Evolutionary conservation across 1,284 basidiomycete species (phyloP).

Genomic region (Entoloma clypeatum): DNA sequence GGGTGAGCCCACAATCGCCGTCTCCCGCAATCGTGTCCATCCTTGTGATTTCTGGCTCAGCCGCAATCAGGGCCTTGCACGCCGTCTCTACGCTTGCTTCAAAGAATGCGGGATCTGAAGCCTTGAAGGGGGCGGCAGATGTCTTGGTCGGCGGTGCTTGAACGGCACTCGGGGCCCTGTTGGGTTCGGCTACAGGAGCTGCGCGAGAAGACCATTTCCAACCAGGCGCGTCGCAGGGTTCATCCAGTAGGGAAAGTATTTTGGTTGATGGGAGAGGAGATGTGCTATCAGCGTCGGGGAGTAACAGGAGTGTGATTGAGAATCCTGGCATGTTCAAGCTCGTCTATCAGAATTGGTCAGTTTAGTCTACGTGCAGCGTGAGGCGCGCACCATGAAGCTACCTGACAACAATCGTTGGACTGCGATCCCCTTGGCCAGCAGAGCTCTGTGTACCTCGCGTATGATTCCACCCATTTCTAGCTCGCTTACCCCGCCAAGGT

Average conservation of each 20-base stretch:
- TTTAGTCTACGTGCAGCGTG: slow-evolving; percentile 1
- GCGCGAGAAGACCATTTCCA: slow-evolving; percentile 72
- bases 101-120: slow-evolving; percentile 48
- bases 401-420: slow-evolving; percentile 70
- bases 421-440: slow-evolving; percentile 54
- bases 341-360: slow-evolving; percentile 45
- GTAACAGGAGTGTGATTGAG: slow-evolving; percentile 81
- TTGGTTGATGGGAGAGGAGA: slow-evolving; percentile 38
- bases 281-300: slow-evolving; percentile 50
- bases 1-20: slow-evolving; percentile 78
- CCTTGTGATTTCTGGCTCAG: slow-evolving; percentile 85
- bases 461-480: slow-evolving; percentile 78
- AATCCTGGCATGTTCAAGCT: slow-evolving; percentile 96
- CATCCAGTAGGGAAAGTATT: slow-evolving; percentile 77
- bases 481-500: slow-evolving; percentile 82
- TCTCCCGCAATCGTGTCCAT: slow-evolving; percentile 79
- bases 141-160: slow-evolving; percentile 17
- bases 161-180: slow-evolving; percentile 17
- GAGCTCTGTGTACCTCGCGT: slow-evolving; percentile 52
- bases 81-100: slow-evolving; percentile 57
- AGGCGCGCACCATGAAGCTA: slow-evolving; percentile 71
- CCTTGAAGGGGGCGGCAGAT: slow-evolving; percentile 29
- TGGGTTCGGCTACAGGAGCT: slow-evolving; percentile 31
- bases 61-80: slow-evolving; percentile 66
- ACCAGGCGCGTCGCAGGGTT: slow-evolving; percentile 69